phyloP scores from a whole-genome alignment of 805 yeast species.

The Zygosaccharomyces siamensis region DNA sequence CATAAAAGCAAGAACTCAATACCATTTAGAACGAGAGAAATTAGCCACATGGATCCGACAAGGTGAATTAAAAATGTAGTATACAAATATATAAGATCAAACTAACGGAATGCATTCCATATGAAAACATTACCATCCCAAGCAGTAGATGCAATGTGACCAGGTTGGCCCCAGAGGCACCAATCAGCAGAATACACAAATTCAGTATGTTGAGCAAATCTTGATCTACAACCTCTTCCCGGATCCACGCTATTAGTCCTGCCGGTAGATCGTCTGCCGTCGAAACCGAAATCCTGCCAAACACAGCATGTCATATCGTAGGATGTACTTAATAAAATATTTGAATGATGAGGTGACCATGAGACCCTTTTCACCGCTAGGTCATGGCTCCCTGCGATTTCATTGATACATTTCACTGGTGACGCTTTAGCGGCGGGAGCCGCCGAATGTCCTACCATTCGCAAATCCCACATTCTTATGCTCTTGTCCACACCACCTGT shows the following conservation, averaged over 20 bases:
- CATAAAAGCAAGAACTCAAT: slow-evolving; percentile 38
- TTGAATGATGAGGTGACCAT: slow-evolving; percentile 87
- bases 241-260: slow-evolving; percentile 43
- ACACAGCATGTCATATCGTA: slow-evolving; percentile 91
- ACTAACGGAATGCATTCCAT: slow-evolving; percentile 56
- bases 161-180: slow-evolving; percentile 94
- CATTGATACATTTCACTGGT: slow-evolving; percentile 54
- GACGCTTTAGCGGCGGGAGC: neutral
- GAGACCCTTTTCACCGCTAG: slow-evolving; percentile 76
- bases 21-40: slow-evolving; percentile 45
- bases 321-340: slow-evolving; percentile 65
- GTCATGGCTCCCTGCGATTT: slow-evolving; percentile 72
- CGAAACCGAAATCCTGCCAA: slow-evolving; percentile 72
- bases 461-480: slow-evolving; percentile 80
- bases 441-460: slow-evolving; percentile 48
- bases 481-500: slow-evolving; percentile 90
- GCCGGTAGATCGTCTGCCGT: slow-evolving; percentile 44
- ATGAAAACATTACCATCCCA: slow-evolving; percentile 95
- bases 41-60: slow-evolving; percentile 40
- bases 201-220: slow-evolving; percentile 71
- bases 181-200: slow-evolving; percentile 93
- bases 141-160: slow-evolving; percentile 91
- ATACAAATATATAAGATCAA: slow-evolving; percentile 1
- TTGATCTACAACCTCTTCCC: slow-evolving; percentile 49
- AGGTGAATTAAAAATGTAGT: slow-evolving; percentile 15